Conservation (phyloP, 2,329 filamentous ascomycete genomes). For the Xylaria sp. region DNA sequence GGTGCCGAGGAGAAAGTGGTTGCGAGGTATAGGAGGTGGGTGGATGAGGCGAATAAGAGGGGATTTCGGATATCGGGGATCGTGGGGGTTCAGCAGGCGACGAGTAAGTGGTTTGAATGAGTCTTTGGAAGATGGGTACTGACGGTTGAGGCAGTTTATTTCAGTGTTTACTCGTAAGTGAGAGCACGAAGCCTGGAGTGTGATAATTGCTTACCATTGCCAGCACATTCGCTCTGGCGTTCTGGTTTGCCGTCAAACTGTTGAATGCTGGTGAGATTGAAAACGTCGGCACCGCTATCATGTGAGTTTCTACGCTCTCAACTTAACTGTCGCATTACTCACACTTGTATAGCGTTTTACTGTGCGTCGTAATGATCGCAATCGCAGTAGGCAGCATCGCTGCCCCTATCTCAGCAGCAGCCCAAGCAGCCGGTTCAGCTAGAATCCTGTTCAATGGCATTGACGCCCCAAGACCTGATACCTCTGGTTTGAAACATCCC, state of each 20-base stretch:
- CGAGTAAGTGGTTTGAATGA: conserved; percentile 20
- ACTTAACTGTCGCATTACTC: too few relatives aligned
- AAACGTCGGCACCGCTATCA: conserved; percentile 50
- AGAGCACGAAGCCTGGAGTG: too few relatives aligned
- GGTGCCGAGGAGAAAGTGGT: conserved; percentile 53
- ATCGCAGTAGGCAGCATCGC: conserved; percentile 52
- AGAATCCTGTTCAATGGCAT: conserved; percentile 53
- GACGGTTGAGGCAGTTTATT: conserved; percentile 26
- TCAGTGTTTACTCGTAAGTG: conserved; percentile 30
- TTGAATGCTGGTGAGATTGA: conserved; percentile 29
- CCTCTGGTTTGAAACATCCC: conserved; percentile 40
- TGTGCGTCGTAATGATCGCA: conserved; percentile 54
- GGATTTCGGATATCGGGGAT: conserved; percentile 28
- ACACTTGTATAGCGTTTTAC: conserved; percentile 34
- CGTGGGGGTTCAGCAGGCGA: conserved; percentile 29
- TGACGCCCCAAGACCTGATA: conserved; percentile 40
- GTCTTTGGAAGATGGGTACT: background rate
- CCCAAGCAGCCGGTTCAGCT: conserved; percentile 51
- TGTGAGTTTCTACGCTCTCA: too few relatives aligned
- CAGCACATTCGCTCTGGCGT: conserved; percentile 32
- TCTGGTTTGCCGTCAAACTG: conserved; percentile 31
- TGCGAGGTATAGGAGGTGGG: conserved; percentile 48
- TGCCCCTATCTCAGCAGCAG: conserved; percentile 52
- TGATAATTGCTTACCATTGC: too few relatives aligned
- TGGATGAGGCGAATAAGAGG: conserved; percentile 44